Evolutionary conservation across 768 basidiomycete genomes (phyloP).

Genomic region (Crepidotus variabilis): DNA sequence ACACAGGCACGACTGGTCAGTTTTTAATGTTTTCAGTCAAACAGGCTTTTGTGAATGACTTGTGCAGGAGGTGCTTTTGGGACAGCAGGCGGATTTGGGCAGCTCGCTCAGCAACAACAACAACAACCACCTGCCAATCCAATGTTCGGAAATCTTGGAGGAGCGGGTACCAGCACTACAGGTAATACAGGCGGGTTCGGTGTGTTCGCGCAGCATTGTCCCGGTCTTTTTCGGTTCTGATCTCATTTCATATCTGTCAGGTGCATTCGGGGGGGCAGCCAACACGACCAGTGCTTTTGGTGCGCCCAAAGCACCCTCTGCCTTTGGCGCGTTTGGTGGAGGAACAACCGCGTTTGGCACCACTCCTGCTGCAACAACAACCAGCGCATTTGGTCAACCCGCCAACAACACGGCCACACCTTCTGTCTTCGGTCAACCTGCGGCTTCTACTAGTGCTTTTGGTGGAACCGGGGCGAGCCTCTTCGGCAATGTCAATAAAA

Average conservation of each 20-base stretch:
- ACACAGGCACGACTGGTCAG: conserved; percentile 16
- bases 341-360: conserved; percentile 52
- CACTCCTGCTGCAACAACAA: conserved; percentile 17
- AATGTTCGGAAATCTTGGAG: conserved; percentile 70
- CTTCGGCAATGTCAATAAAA: conserved; percentile 21
- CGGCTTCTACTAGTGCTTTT: conserved; percentile 28
- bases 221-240: conserved; percentile 11
- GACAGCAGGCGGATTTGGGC: conserved; percentile 60
- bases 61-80: conserved; percentile 4
- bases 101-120: conserved; percentile 45
- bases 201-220: conserved; percentile 21
- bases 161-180: conserved; percentile 27
- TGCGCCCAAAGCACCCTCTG: conserved; percentile 58
- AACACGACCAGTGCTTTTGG: conserved; percentile 52
- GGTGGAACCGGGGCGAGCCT: conserved; percentile 28
- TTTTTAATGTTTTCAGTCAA: not conserved
- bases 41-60: not conserved
- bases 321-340: conserved; percentile 76
- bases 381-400: conserved; percentile 40
- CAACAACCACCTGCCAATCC: conserved; percentile 67
- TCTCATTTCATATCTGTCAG: conserved; percentile 23
- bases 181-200: conserved; percentile 38
- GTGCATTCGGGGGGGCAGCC: conserved; percentile 42
- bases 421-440: conserved; percentile 39
- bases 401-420: conserved; percentile 22